Evolutionary conservation across 202 grass and related monocot species (phyloP).

Genomic region (Brachypodium distachyon): DNA sequence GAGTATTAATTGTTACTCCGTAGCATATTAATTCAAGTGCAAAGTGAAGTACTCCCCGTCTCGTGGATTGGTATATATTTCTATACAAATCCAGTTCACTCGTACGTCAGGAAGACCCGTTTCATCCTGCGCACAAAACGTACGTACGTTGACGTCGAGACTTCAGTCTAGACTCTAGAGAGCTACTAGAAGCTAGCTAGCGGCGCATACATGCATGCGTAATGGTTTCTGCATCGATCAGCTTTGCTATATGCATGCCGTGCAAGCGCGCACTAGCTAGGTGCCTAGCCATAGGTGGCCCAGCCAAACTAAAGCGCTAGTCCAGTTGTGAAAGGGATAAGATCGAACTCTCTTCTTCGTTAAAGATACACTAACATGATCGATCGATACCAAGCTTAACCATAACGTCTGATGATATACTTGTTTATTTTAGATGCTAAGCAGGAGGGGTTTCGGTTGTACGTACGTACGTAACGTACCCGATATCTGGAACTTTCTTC

Average conservation of each 20-base stretch:
- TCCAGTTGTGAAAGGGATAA: constrained; percentile 5
- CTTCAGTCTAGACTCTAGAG: too few relatives aligned
- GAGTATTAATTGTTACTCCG: too few relatives aligned
- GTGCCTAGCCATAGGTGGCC: not conserved
- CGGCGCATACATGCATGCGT: not conserved
- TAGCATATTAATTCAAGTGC: too few relatives aligned
- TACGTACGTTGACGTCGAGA: not conserved
- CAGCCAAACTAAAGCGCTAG: not conserved
- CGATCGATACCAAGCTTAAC: not conserved
- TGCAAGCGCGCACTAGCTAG: not conserved
- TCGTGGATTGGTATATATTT: too few relatives aligned
- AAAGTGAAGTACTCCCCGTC: too few relatives aligned
- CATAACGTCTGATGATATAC: not conserved
- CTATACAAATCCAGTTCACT: too few relatives aligned
- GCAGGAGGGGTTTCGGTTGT: not conserved
- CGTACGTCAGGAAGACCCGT: too few relatives aligned
- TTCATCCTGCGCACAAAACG: too few relatives aligned
- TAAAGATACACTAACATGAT: not conserved
- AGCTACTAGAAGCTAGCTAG: not conserved
- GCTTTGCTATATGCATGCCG: not conserved
- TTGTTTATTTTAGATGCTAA: too few relatives aligned
- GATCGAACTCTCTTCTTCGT: not conserved
- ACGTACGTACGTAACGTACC: too few relatives aligned
- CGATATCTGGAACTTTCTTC: too few relatives aligned
- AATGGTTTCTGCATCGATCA: not conserved